Base-by-base conservation (phyloP, 345 rosid species). In the Cardamine occulta region DNA sequence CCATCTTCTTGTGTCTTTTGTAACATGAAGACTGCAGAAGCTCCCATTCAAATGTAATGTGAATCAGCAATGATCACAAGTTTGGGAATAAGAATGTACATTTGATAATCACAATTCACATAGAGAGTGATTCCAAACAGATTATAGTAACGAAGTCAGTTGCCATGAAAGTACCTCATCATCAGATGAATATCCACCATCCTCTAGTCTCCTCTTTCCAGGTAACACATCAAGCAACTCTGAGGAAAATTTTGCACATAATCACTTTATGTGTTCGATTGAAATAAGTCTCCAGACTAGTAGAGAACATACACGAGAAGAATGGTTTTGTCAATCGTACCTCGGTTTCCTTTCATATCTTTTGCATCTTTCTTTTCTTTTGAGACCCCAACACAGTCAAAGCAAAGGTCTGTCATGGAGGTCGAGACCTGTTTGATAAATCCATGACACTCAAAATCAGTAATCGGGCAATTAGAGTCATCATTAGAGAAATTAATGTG, bases 131-230 rank as follows among this genome's bases (percentile, higher is more conserved):
- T 49, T 15, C 10, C 3, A 74, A 44, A 47, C 21, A 19, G 21
- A 61, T 21, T 23, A 44, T 2, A 9, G n/a, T n/a, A n/a, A n/a
- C n/a, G n/a, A n/a, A n/a, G n/a, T n/a, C n/a, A n/a, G n/a, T n/a
- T n/a, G n/a, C n/a, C n/a, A n/a, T n/a, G n/a, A n/a, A 48, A 10
- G 12, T 28, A 84, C 68, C 79, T 72, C 96, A 59, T 90, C 97
- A 78, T 86, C 89, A 31, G 95, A 90, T 84, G 78, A 80, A 80
- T 82, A 83, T 53, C 86, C 94, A 34, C 88, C 97, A 76, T 91
- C 93, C 70, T 88, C 96, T 18, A 73, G 63, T 67, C 82, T 85
- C 73, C 98, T 86, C 67, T 90, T 90, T 72, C 81, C 87, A 40
- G 97, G 98, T 45, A 87, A 82, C 12, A 69, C 90, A 79, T 78